Conservation (phyloP, 2,329 filamentous ascomycete species). For the Sporothrix protearum region DNA sequence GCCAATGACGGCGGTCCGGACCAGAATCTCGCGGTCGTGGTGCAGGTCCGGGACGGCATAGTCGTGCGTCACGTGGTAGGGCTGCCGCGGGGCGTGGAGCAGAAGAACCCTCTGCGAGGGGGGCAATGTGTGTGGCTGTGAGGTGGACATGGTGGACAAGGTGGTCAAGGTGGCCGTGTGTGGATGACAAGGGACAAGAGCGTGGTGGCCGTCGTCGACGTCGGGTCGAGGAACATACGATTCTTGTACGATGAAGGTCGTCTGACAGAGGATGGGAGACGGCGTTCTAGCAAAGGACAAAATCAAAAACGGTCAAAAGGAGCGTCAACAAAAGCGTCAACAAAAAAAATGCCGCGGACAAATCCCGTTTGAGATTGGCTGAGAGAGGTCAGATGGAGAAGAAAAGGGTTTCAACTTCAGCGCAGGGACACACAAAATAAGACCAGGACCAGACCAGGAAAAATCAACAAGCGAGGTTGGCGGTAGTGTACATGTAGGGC, state of each 20-base stretch:
- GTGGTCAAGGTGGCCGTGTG: neutral
- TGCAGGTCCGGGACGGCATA: constrained; percentile 33
- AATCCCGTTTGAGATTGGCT: neutral
- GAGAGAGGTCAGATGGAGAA: neutral
- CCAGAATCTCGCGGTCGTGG: constrained; percentile 50
- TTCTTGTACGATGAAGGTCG: neutral
- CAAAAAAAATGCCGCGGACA: neutral
- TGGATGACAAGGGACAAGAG: too few relatives aligned
- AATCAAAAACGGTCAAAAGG: neutral
- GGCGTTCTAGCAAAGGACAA: neutral
- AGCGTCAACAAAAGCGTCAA: too few relatives aligned
- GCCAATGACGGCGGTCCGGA: constrained; percentile 63
- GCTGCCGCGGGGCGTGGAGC: constrained; percentile 33
- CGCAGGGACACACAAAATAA: neutral
- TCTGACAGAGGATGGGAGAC: neutral
- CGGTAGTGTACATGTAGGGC: neutral
- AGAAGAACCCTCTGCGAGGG: constrained; percentile 34
- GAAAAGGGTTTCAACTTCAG: neutral
- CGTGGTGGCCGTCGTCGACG: neutral
- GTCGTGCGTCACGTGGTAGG: constrained; percentile 32
- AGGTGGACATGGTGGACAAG: constrained; percentile 16
- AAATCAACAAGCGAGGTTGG: neutral
- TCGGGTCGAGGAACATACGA: neutral
- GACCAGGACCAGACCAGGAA: neutral
- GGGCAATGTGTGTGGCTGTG: constrained; percentile 24